Base-by-base conservation (phyloP, 352 stramenopile genomes). In the Phytophthora cajani region DNA sequence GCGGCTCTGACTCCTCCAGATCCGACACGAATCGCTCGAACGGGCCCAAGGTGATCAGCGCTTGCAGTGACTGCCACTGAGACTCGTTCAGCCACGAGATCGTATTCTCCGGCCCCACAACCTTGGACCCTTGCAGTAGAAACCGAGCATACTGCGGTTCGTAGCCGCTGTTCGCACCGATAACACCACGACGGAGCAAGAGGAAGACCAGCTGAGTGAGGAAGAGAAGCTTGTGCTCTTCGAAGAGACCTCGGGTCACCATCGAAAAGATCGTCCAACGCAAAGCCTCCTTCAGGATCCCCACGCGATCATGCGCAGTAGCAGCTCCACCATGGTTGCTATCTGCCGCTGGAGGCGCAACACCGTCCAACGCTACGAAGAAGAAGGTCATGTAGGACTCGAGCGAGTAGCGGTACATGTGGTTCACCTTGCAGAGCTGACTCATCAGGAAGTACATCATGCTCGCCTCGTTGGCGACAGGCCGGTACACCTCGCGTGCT, bases 321-420 rank as follows among this genome's bases (percentile, higher is more conserved):
- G 80, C 42, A 61, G 27, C 54, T 16, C n/a, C 46, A 32, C 46
- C 69, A 25, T 68, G 47, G 53, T 17, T 59, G 1, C 27, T 55
- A 23, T 68, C 62, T 10, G 2, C 21, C 19, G 32, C 17, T 10
- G 14, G 23, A 32, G 55, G 23, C 40, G 85, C 68, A 33, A 98
- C 70, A 36, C 84, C 80, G 61, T 91, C 67, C 85, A 98, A 80
- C 5, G 89, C 83, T 5, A 91, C 80, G 52, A 90, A 95, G 67
- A 95, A 96, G 50, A 95, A 96, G 6, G 88, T 91, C 79, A 95
- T 91, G 67, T 93, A 96, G 8, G 85, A 91, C 62, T 97, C 93
- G 32, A 98, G 86, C 21, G 90, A 97, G 75, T 98, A 98, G 30
- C 97, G 90, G 64, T 98, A 98, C 92, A 98, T 98, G 80, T 96